Evolutionary conservation across 2,329 filamentous ascomycete species (phyloP).

Genomic region (Xylariaceae sp.): DNA sequence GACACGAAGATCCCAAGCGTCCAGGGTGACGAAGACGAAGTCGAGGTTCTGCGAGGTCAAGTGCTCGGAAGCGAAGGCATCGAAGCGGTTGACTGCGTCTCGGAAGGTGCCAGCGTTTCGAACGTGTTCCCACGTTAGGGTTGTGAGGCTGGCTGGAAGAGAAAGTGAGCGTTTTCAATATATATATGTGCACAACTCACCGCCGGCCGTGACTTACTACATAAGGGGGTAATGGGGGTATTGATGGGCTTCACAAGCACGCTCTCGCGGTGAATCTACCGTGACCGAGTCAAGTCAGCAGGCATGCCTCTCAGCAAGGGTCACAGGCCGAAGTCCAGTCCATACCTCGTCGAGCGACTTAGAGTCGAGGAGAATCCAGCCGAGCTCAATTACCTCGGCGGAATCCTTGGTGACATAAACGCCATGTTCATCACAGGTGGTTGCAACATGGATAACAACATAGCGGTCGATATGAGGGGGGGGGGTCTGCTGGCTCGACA

Average conservation of each 20-base stretch:
- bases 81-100: conserved; percentile 94
- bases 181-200: too few relatives aligned
- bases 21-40: conserved; percentile 97
- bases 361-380: conserved; percentile 93
- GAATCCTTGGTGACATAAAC: conserved; percentile 99
- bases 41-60: conserved; percentile 88
- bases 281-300: conserved; percentile 22
- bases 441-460: conserved; percentile 97
- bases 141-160: conserved; percentile 84
- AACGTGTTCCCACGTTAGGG: conserved; percentile 98
- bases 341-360: conserved; percentile 91
- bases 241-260: conserved; percentile 98
- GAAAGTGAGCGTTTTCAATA: conserved; percentile 10
- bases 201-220: conserved; percentile 72
- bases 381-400: conserved; percentile 97
- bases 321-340: conserved; percentile 28
- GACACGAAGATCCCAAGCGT: conserved; percentile 97
- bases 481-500: conserved; percentile 53
- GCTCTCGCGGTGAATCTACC: conserved; percentile 87
- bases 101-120: conserved; percentile 96
- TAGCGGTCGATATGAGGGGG: conserved; percentile 88
- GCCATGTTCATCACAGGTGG: conserved; percentile 97
- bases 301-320: conserved; percentile 5
- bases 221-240: conserved; percentile 96
- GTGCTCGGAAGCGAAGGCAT: conserved; percentile 90